Evolutionary conservation across 2,329 filamentous ascomycete genomes (phyloP).

Genomic region (Aspergillus nomiae): DNA sequence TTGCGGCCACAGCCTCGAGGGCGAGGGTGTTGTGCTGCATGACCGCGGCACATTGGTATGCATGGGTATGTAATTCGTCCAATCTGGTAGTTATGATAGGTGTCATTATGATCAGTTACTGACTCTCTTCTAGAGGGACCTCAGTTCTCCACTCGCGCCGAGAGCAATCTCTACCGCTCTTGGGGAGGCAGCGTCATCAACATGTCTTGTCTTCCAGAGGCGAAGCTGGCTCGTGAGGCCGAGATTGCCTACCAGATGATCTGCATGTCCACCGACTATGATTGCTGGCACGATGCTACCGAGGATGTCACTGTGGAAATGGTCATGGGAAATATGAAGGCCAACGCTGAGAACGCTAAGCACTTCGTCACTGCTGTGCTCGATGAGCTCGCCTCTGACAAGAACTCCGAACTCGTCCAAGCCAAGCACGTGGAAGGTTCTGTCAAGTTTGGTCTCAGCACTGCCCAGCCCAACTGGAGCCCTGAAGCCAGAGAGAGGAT

Average conservation of each 20-base stretch:
- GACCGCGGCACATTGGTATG: constrained; percentile 83
- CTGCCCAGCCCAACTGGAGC: constrained; percentile 72
- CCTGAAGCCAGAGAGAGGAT: constrained; percentile 77
- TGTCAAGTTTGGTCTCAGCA: constrained; percentile 81
- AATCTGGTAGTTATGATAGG: background rate
- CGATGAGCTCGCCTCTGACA: constrained; percentile 77
- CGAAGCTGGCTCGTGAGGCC: constrained; percentile 93
- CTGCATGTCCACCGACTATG: constrained; percentile 99
- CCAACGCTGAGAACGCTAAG: constrained; percentile 85
- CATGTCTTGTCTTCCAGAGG: constrained; percentile 94
- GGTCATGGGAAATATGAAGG: constrained; percentile 95
- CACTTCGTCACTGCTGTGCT: constrained; percentile 83
- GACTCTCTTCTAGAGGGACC: constrained; percentile 73
- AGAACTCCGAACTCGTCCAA: constrained; percentile 72
- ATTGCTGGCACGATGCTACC: constrained; percentile 87
- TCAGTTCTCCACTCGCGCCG: constrained; percentile 93
- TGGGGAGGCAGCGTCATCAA: constrained; percentile 97
- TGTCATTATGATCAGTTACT: background rate
- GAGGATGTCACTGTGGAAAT: constrained; percentile 90
- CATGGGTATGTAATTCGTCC: constrained; percentile 67
- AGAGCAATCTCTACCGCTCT: constrained; percentile 90
- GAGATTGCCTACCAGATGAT: constrained; percentile 98
- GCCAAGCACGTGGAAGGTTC: constrained; percentile 81
- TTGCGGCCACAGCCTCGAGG: constrained; percentile 76
- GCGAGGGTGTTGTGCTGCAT: constrained; percentile 83